Evolutionary conservation across 768 basidiomycete species (phyloP).

Genomic region (Serendipita sp.): DNA sequence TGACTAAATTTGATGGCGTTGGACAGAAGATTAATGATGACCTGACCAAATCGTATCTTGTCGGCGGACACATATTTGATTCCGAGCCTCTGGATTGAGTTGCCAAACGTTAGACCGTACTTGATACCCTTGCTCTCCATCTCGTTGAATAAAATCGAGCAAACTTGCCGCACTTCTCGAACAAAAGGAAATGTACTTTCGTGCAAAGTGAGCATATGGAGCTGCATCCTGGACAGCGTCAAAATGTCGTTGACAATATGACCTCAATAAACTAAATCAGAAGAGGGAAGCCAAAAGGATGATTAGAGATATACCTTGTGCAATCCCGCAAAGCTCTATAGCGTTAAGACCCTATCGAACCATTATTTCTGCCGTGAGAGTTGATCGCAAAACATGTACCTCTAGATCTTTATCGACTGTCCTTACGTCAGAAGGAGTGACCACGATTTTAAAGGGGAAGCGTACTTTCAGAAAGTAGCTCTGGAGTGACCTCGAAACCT

Average conservation of each 20-base stretch:
- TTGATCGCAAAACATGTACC: too few relatives aligned
- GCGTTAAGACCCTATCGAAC: conserved; percentile 21
- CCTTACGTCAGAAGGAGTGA: background rate
- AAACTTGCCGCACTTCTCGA: conserved; percentile 20
- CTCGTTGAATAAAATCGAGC: conserved; percentile 25
- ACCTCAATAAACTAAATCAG: background rate
- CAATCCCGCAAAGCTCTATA: conserved; percentile 22
- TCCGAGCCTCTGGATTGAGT: conserved; percentile 17
- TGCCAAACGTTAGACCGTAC: conserved; percentile 20
- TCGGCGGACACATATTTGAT: conserved; percentile 22
- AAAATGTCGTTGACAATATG: conserved; percentile 27
- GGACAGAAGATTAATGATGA: conserved; percentile 22
- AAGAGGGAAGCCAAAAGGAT: background rate
- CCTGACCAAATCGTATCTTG: conserved; percentile 25
- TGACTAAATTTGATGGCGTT: conserved; percentile 26
- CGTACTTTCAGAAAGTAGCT: background rate
- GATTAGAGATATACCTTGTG: background rate
- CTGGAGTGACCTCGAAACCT: background rate
- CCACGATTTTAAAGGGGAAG: background rate
- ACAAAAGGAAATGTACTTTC: conserved; percentile 14
- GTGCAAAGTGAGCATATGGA: conserved; percentile 19
- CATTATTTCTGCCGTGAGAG: background rate
- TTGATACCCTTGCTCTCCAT: conserved; percentile 23
- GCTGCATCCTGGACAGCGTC: conserved; percentile 25
- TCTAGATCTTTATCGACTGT: conserved; percentile 19